phyloP scores from a whole-genome alignment of 2,329 filamentous ascomycete genomes.

The Stachybotrys elegans region DNA sequence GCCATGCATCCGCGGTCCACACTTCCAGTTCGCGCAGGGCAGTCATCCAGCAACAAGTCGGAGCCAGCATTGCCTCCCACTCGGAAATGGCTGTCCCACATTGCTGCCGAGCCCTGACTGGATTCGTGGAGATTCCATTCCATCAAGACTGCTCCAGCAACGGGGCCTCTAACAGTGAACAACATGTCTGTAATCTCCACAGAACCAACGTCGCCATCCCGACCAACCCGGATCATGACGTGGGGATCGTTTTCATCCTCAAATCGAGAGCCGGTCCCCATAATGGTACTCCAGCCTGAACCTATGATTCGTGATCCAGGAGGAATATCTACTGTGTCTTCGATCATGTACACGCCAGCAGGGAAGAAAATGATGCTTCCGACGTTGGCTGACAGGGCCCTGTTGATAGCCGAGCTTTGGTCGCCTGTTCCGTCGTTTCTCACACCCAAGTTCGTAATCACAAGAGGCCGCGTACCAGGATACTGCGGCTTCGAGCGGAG shows the following conservation, averaged over 20 bases:
- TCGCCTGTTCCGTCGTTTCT: constrained; percentile 29
- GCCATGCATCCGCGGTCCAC: constrained; percentile 54
- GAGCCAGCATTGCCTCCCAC: constrained; percentile 68
- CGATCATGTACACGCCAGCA: constrained; percentile 19
- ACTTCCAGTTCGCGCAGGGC: constrained; percentile 41
- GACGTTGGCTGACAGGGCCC: constrained; percentile 8
- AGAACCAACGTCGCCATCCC: constrained; percentile 51
- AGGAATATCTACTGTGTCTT: constrained; percentile 37
- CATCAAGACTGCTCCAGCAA: constrained; percentile 65
- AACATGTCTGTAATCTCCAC: constrained; percentile 68
- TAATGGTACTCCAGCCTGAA: constrained; percentile 63
- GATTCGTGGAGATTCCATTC: constrained; percentile 40
- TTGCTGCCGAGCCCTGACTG: constrained; percentile 49
- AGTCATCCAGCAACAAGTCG: constrained; percentile 57
- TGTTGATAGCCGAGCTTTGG: constrained; percentile 16
- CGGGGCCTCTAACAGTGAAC: constrained; percentile 59
- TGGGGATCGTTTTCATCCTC: constrained; percentile 54
- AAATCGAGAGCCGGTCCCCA: constrained; percentile 55
- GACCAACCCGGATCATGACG: constrained; percentile 62
- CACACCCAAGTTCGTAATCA: constrained; percentile 21
- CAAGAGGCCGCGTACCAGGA: constrained; percentile 33
- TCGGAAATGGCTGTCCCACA: constrained; percentile 51
- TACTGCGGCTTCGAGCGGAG: constrained; percentile 28
- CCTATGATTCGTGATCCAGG: constrained; percentile 62
- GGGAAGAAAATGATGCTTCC: constrained; percentile 16